These are phyloP conservation scores for Crithidia sp. DNA, from an alignment of 208 protist species.

Conservation along the genomic window DNA sequence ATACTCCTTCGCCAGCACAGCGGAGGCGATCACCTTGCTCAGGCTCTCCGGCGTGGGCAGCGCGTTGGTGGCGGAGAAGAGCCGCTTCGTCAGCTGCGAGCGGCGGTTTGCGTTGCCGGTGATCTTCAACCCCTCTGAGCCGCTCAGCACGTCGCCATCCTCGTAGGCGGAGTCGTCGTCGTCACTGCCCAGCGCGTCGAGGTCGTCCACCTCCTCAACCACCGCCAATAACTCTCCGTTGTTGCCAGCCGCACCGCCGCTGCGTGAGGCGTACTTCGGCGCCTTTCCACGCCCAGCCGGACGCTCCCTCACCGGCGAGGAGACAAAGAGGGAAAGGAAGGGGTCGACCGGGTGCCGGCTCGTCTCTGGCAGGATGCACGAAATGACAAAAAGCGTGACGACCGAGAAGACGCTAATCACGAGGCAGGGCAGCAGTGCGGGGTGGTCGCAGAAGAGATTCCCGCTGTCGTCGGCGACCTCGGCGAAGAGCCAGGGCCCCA, in stretches of 20 bases:
- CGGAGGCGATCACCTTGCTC: slow-evolving; percentile 10
- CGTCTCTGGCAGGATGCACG: slow-evolving; percentile 38
- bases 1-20: slow-evolving; percentile 4
- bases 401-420: slow-evolving; percentile 35
- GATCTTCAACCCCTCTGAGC: not conserved
- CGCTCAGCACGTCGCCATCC: not conserved
- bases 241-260: not conserved
- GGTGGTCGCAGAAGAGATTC: slow-evolving; percentile 38
- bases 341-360: slow-evolving; percentile 50
- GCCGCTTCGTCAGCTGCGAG: not conserved
- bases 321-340: slow-evolving; percentile 35
- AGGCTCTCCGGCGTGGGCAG: slow-evolving; percentile 10
- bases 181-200: not conserved
- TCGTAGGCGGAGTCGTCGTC: slow-evolving; percentile 16
- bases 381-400: slow-evolving; percentile 33
- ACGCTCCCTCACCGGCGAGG: not conserved
- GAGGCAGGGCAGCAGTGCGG: slow-evolving; percentile 56
- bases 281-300: not conserved
- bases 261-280: not conserved
- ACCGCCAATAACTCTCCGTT: not conserved
- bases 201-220: not conserved
- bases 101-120: not conserved
- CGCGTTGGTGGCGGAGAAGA: not conserved
- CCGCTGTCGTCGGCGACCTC: slow-evolving; percentile 22
- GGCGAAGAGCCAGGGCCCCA: slow-evolving; percentile 31